phyloP scores from a whole-genome alignment of 2,329 filamentous ascomycete species.

The Immersiporthe knoxdaviesiana region DNA sequence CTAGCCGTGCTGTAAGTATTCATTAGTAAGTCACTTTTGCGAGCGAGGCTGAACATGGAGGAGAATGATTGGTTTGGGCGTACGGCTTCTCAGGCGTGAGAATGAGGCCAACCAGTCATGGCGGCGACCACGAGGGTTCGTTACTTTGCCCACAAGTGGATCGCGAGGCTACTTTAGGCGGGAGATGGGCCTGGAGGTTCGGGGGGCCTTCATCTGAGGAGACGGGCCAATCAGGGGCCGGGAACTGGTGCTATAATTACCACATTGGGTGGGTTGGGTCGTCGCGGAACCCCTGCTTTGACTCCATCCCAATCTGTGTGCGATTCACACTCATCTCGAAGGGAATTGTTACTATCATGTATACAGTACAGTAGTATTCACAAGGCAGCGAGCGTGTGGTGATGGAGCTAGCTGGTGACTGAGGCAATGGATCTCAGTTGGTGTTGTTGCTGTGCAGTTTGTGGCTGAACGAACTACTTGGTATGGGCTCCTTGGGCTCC shows the following conservation, averaged over 20 bases:
- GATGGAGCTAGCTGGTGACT: not conserved
- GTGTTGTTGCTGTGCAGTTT: not conserved
- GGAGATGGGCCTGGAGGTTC: not conserved
- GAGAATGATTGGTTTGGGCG: no score
- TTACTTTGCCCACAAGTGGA: not conserved
- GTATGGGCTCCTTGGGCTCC: no score
- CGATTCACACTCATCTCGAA: not conserved
- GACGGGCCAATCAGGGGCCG: not conserved
- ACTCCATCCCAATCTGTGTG: not conserved
- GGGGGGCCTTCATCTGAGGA: not conserved
- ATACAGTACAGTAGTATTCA: no score
- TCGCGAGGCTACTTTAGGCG: not conserved
- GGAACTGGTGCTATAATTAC: conserved; percentile 13
- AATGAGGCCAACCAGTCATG: no score
- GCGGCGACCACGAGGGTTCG: no score
- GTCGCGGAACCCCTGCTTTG: not conserved
- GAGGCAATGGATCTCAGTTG: not conserved
- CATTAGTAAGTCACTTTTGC: no score
- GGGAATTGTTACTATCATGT: not conserved
- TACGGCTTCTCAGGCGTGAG: no score
- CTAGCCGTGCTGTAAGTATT: not conserved
- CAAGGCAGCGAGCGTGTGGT: no score
- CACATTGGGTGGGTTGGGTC: not conserved
- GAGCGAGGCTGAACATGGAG: no score
- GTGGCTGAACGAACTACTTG: no score